Evolutionary conservation across 1,284 basidiomycete genomes (phyloP).

Genomic region (Sporisorium sorghi): DNA sequence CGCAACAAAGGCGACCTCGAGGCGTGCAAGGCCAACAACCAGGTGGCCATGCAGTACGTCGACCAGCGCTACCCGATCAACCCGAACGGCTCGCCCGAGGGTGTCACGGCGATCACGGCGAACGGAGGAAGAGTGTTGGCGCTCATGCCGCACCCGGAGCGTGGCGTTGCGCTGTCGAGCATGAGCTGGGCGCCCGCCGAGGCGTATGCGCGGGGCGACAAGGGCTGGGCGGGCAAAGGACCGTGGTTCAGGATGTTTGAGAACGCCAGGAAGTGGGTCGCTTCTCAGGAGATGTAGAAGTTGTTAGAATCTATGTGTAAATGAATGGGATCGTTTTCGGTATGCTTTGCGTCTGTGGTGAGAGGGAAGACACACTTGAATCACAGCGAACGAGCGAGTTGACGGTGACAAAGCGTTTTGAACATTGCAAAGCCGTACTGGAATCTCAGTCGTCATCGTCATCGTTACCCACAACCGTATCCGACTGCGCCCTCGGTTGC

Average conservation of each 20-base stretch:
- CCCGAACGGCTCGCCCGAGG: constrained; percentile 90
- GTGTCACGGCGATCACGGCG: constrained; percentile 89
- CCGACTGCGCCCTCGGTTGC: background rate
- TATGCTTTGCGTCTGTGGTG: background rate
- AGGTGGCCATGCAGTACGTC: constrained; percentile 62
- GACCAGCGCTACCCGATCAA: constrained; percentile 73
- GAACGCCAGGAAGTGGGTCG: constrained; percentile 76
- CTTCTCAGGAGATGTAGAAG: constrained; percentile 4
- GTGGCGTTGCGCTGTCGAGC: constrained; percentile 62
- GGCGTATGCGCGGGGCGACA: constrained; percentile 22
- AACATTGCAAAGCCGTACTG: constrained; percentile 3
- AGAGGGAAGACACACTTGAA: background rate
- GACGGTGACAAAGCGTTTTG: background rate
- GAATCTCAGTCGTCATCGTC: constrained; percentile 11
- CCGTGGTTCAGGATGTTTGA: constrained; percentile 98
- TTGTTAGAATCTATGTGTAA: background rate
- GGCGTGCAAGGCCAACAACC: constrained; percentile 30
- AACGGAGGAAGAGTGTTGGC: constrained; percentile 87
- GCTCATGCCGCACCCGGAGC: constrained; percentile 83
- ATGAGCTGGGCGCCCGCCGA: constrained; percentile 68
- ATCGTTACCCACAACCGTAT: background rate
- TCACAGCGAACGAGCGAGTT: background rate
- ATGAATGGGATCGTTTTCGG: background rate
- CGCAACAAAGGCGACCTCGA: constrained; percentile 28
- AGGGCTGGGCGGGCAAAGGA: constrained; percentile 74